phyloP scores from a whole-genome alignment of 257 asterid genomes.

The Gynochthodes officinalis region DNA sequence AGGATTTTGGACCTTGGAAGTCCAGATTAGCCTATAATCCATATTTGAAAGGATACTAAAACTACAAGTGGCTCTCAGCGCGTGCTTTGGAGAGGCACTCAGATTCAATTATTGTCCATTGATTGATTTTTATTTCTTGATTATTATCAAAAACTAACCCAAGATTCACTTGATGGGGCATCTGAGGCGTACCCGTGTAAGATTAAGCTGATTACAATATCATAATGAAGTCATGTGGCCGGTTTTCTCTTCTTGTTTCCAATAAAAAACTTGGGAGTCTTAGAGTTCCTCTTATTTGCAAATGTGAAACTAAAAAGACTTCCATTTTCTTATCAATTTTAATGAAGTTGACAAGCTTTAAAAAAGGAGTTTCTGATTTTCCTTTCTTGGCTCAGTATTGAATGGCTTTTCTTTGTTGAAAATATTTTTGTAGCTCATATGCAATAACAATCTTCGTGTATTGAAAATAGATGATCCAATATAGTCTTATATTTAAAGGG shows the following conservation, averaged over 20 bases:
- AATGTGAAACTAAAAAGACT: background rate
- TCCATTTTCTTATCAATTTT: background rate
- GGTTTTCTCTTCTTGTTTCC: conserved; percentile 11
- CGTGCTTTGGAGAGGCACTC: conserved; percentile 32
- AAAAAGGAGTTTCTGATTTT: background rate
- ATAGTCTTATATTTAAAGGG: too few relatives aligned
- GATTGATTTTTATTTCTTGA: conserved; percentile 20
- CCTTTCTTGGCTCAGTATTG: background rate
- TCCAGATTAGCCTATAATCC: conserved; percentile 24
- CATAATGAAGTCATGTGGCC: background rate
- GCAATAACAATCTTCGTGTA: too few relatives aligned
- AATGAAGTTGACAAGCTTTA: background rate
- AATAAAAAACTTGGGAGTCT: background rate
- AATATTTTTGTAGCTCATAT: background rate
- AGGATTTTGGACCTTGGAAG: conserved; percentile 41
- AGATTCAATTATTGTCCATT: conserved; percentile 47
- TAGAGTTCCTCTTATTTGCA: background rate
- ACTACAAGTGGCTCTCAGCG: conserved; percentile 31
- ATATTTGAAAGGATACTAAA: conserved; percentile 2
- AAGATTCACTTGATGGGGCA: conserved; percentile 83
- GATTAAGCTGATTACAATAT: background rate
- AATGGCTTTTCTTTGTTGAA: background rate
- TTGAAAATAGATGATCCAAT: background rate
- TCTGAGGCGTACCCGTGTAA: conserved; percentile 18
- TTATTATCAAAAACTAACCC: conserved; percentile 44